These are phyloP conservation scores for Diphasiastrum complanatum DNA, from an alignment of 83 land plant genomes.

Conservation along the genomic window DNA sequence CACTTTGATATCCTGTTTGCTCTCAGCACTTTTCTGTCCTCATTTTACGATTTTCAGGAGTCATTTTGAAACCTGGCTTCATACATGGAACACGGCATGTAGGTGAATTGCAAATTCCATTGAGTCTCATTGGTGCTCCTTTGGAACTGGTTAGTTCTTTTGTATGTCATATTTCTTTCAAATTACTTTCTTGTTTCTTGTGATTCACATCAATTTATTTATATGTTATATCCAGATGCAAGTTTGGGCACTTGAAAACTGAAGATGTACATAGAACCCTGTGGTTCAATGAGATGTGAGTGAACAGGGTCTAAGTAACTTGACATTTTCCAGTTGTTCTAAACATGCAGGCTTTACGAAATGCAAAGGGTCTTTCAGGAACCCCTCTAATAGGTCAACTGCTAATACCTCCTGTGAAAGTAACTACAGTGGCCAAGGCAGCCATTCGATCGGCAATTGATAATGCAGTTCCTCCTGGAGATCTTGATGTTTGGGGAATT, in stretches of 20 bases:
- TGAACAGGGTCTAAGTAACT: background rate
- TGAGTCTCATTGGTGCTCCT: conserved; percentile 76
- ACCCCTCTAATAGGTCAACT: conserved; percentile 22
- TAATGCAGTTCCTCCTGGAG: conserved; percentile 32
- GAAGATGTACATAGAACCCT: background rate
- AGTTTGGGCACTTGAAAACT: background rate
- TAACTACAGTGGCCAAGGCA: conserved; percentile 19
- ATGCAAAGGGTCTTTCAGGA: conserved; percentile 5
- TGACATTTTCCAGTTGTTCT: background rate
- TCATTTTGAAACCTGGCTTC: conserved; percentile 89
- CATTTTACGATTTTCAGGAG: conserved; percentile 38
- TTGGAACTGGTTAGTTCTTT: conserved; percentile 56
- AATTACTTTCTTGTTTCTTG: too few species aligned
- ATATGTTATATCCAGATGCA: too few species aligned
- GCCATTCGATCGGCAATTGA: conserved; percentile 29
- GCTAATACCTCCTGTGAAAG: conserved; percentile 30
- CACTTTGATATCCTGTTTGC: too few species aligned
- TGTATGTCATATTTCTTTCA: too few species aligned
- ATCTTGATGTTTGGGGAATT: conserved; percentile 32
- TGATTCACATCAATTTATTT: too few species aligned
- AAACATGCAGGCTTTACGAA: conserved; percentile 7
- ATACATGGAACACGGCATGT: conserved; percentile 89
- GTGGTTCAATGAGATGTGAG: background rate
- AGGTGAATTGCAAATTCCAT: conserved; percentile 79
- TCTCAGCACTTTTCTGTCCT: too few species aligned